Conservation (phyloP, 202 grass and related monocot species). For the Dendrocalamus latiflorus region DNA sequence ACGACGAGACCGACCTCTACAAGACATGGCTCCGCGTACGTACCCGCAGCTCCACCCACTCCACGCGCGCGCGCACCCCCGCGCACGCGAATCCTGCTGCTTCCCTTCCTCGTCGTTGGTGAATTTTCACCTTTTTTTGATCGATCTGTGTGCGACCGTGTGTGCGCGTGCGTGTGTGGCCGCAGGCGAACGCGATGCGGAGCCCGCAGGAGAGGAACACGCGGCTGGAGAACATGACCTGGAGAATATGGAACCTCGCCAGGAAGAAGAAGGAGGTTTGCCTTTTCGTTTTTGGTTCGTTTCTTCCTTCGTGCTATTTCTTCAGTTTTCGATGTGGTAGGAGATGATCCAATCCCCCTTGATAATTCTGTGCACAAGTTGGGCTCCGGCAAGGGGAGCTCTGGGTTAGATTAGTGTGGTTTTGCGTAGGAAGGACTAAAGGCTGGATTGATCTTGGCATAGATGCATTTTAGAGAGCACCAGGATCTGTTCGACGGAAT, state of each 20-base stretch:
- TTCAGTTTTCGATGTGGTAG: background rate
- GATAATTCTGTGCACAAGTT: background rate
- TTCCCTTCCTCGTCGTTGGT: background rate
- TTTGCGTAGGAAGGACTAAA: background rate
- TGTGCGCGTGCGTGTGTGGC: background rate
- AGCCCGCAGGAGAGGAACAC: slow-evolving; percentile 98
- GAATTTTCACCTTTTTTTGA: background rate
- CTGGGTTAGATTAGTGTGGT: background rate
- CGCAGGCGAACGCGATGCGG: slow-evolving; percentile 93
- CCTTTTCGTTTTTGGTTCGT: slow-evolving; percentile 31
- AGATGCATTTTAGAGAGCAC: background rate
- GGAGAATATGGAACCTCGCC: slow-evolving; percentile 99
- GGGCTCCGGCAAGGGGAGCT: background rate
- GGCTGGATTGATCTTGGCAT: slow-evolving; percentile 12
- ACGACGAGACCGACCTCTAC: slow-evolving; percentile 98
- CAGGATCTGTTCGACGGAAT: slow-evolving; percentile 12
- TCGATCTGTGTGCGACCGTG: slow-evolving; percentile 14
- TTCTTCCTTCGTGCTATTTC: slow-evolving; percentile 9
- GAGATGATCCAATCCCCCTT: no score
- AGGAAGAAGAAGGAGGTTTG: slow-evolving; percentile 99
- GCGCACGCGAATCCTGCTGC: background rate
- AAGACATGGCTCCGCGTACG: slow-evolving; percentile 96
- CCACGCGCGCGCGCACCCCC: background rate
- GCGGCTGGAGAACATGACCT: slow-evolving; percentile 97
- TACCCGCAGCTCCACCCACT: background rate